Evolutionary conservation across 805 yeast genomes (phyloP).

Genomic region (Saccharomycopsis fodiens): DNA sequence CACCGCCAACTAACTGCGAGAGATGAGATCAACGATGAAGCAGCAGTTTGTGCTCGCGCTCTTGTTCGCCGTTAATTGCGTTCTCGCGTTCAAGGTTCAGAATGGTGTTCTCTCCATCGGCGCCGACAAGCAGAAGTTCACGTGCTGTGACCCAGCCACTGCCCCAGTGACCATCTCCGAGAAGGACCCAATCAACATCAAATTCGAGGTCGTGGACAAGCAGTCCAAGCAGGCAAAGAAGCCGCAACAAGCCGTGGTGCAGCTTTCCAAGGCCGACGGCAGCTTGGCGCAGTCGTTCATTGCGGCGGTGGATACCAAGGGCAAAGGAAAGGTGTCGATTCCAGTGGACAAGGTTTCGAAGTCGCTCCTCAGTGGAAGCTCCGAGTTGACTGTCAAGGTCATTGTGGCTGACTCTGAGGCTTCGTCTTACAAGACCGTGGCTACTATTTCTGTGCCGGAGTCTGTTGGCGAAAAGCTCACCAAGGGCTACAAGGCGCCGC

Average conservation of each 20-base stretch:
- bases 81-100: slow-evolving; percentile 4
- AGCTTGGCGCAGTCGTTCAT: slow-evolving; percentile 15
- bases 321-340: slow-evolving; percentile 2
- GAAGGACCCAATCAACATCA: slow-evolving; percentile 11
- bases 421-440: slow-evolving; percentile 6
- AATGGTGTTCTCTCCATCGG: slow-evolving; percentile 7
- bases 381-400: slow-evolving; percentile 2
- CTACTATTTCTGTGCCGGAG: neutral
- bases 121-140: slow-evolving; percentile 7
- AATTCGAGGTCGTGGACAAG: slow-evolving; percentile 11
- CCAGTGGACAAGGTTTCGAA: slow-evolving; percentile 11
- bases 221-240: slow-evolving; percentile 13
- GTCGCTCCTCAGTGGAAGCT: neutral
- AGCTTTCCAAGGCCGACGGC: slow-evolving; percentile 4
- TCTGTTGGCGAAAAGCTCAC: neutral
- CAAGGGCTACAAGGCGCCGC: slow-evolving; percentile 6
- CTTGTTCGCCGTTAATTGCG: neutral
- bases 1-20: neutral
- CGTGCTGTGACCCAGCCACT: slow-evolving; percentile 17
- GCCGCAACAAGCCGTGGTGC: slow-evolving; percentile 17
- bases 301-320: slow-evolving; percentile 6
- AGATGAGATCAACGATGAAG: neutral
- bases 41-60: neutral
- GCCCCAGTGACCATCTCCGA: neutral
- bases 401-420: slow-evolving; percentile 12